Conservation (phyloP, 73 alveolate genomes). For the Paramecium biaurelia region DNA sequence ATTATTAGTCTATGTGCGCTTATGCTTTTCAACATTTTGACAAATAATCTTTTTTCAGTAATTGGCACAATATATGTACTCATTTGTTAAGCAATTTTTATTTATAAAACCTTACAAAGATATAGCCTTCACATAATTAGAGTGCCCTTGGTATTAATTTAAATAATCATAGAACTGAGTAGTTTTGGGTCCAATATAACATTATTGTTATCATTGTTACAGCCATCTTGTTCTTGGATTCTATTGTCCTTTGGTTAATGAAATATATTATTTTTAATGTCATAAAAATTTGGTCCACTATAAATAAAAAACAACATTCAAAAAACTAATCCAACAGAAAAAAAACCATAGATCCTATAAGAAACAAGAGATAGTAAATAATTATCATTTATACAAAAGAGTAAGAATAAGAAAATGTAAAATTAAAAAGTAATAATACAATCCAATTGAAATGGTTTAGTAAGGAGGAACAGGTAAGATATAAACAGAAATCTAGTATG, state of each 20-base stretch:
- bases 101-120: not conserved
- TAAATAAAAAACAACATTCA: not conserved
- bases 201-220: not conserved
- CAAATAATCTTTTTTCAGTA: not conserved
- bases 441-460: not conserved
- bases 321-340: not conserved
- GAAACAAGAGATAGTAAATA: not conserved
- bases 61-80: not conserved
- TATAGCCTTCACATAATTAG: not conserved
- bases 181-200: not conserved
- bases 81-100: not conserved
- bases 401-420: not conserved
- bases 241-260: conserved; percentile 13
- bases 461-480: not conserved
- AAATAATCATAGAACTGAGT: not conserved
- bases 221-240: not conserved
- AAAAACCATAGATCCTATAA: not conserved
- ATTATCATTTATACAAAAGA: not conserved
- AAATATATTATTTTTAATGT: not conserved
- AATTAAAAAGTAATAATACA: not conserved
- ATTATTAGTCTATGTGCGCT: not conserved
- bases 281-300: not conserved
- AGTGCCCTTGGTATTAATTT: not conserved
- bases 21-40: not conserved
- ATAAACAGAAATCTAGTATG: not conserved